phyloP scores from a whole-genome alignment of 2,329 filamentous ascomycete genomes.

The Ascochyta rabiei region DNA sequence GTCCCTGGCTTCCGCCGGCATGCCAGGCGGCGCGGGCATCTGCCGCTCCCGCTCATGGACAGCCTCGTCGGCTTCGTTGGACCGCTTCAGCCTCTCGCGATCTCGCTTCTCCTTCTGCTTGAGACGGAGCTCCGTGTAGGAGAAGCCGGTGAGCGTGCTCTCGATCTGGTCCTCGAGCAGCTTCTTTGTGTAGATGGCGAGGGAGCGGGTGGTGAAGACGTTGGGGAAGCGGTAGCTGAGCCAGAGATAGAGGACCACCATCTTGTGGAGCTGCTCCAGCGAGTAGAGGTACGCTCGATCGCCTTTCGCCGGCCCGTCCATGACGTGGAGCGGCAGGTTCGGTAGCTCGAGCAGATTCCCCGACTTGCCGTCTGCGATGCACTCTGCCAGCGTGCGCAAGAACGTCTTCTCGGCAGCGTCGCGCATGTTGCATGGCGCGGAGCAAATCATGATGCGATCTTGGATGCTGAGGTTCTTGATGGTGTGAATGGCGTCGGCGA shows the following conservation, averaged over 20 bases:
- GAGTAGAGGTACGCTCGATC: constrained; percentile 65
- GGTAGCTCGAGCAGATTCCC: constrained; percentile 75
- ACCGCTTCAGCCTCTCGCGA: constrained; percentile 9
- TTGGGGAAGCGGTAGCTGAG: constrained; percentile 86
- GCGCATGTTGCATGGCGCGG: constrained; percentile 68
- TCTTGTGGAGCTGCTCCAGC: constrained; percentile 80
- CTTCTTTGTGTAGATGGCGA: constrained; percentile 80
- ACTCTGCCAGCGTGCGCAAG: constrained; percentile 68
- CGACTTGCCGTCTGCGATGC: constrained; percentile 69
- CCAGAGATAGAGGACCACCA: constrained; percentile 88
- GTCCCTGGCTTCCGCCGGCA: constrained; percentile 21
- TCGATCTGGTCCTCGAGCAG: constrained; percentile 80
- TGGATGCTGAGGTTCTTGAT: constrained; percentile 69
- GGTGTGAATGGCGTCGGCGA: constrained; percentile 77
- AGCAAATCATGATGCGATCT: constrained; percentile 78
- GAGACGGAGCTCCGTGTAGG: constrained; percentile 37
- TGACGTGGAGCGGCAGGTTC: constrained; percentile 72
- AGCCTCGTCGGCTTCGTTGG: constrained; percentile 10
- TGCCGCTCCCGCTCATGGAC: background rate
- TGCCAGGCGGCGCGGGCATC: constrained; percentile 7
- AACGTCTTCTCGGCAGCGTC: constrained; percentile 55
- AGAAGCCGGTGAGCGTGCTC: constrained; percentile 64
- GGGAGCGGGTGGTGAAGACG: constrained; percentile 74
- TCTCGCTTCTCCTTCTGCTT: constrained; percentile 12
- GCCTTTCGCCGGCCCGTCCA: constrained; percentile 63